Percentiles rank a stretch among this genome's conserved stretches.
These are phyloP conservation scores for Lodderomyces parapsilosis DNA, from an alignment of 1,139 yeast genomes.

Conservation along the genomic window DNA sequence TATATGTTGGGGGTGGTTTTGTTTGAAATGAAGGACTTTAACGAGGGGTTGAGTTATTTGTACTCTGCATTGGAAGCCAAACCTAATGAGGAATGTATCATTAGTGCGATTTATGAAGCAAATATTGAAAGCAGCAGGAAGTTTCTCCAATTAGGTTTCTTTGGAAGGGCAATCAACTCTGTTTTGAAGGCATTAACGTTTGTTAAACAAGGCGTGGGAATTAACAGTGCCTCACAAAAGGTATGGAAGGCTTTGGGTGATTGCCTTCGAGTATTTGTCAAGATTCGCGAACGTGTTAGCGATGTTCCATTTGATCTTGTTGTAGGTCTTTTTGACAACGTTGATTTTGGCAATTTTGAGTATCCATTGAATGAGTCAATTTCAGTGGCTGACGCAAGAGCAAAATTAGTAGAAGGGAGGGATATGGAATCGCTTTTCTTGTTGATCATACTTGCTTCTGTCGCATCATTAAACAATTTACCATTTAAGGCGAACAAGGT, in stretches of 20 bases:
- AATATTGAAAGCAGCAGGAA: slow-evolving; percentile 53
- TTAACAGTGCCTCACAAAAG: slow-evolving; percentile 40
- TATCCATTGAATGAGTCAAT: slow-evolving; percentile 10
- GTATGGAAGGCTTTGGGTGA: slow-evolving; percentile 59
- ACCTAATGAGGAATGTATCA: slow-evolving; percentile 57
- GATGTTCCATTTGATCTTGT: slow-evolving; percentile 45
- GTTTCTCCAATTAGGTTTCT: slow-evolving; percentile 59
- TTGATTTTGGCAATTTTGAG: slow-evolving; percentile 8
- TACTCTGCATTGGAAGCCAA: slow-evolving; percentile 38
- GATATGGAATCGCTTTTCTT: slow-evolving; percentile 21
- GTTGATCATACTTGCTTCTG: slow-evolving; percentile 28
- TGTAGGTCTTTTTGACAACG: slow-evolving; percentile 28
- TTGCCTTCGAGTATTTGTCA: slow-evolving; percentile 43
- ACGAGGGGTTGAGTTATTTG: slow-evolving; percentile 31
- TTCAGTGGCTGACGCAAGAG: slow-evolving; percentile 13
- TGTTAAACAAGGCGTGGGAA: slow-evolving; percentile 40
- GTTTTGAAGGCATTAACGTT: slow-evolving; percentile 47
- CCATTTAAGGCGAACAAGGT: slow-evolving; percentile 43
- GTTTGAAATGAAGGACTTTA: slow-evolving; percentile 40
- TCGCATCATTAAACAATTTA: slow-evolving; percentile 26
- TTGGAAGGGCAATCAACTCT: slow-evolving; percentile 52
- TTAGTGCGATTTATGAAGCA: slow-evolving; percentile 58
- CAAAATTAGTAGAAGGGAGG: slow-evolving; percentile 16
- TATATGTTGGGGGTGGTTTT: slow-evolving; percentile 69
- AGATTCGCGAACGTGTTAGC: slow-evolving; percentile 42